Evolutionary conservation across 1,284 basidiomycete species (phyloP).

Genomic region (Ustilago bromivora): DNA sequence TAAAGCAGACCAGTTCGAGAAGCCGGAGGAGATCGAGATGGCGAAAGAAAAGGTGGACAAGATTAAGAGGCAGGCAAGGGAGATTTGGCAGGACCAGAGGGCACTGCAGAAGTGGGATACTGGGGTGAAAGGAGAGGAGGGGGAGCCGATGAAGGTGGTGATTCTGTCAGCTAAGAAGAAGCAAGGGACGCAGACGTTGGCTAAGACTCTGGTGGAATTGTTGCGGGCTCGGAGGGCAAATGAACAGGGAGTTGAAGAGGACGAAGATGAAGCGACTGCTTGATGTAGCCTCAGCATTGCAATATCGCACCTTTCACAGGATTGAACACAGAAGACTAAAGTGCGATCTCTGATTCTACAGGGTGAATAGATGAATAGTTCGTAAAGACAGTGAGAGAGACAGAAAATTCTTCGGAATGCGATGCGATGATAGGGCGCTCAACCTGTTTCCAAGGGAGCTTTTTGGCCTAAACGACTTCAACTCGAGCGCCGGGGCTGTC

Average conservation of each 20-base stretch:
- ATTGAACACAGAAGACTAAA: not conserved
- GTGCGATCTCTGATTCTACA: not conserved
- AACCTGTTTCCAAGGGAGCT: conserved; percentile 22
- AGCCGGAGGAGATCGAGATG: conserved; percentile 13
- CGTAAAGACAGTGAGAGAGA: conserved; percentile 25
- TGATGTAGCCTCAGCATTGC: not conserved
- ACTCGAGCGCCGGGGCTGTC: no score
- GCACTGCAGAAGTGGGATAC: conserved; percentile 5
- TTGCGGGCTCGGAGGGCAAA: conserved; percentile 19
- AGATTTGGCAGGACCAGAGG: conserved; percentile 29
- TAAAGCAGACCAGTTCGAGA: conserved; percentile 79
- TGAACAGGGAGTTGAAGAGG: conserved; percentile 5
- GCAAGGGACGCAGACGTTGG: conserved; percentile 41
- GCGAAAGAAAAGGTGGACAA: conserved; percentile 37
- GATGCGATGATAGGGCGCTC: conserved; percentile 3
- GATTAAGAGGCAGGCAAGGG: conserved; percentile 10
- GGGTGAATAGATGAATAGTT: not conserved
- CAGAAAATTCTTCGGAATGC: not conserved
- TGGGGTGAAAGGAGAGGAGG: not conserved
- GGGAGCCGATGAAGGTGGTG: conserved; percentile 27
- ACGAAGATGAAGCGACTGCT: not conserved
- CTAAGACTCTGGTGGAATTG: conserved; percentile 37
- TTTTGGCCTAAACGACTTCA: not conserved
- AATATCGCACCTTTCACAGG: not conserved
- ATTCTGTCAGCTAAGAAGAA: conserved; percentile 48